Conservation (phyloP, 768 basidiomycete genomes). For the Russula lepida region DNA sequence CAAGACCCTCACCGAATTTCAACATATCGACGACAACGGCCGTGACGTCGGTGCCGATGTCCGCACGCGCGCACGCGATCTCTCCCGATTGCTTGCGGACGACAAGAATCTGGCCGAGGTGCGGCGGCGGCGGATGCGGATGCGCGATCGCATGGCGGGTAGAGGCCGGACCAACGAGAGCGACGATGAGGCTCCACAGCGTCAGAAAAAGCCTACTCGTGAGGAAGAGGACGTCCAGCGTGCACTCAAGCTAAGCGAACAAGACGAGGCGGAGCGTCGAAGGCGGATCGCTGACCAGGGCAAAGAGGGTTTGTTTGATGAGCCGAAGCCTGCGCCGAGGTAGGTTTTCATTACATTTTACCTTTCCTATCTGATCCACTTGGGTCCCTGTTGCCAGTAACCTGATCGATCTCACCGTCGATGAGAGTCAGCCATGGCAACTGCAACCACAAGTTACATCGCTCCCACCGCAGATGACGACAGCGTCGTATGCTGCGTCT, state of each 20-base stretch:
- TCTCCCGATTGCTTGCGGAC: constrained; percentile 84
- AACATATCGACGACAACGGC: constrained; percentile 84
- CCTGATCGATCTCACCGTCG: constrained; percentile 15
- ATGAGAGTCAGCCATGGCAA: constrained; percentile 20
- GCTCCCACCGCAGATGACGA: constrained; percentile 17
- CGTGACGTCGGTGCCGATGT: constrained; percentile 95
- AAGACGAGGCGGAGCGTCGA: constrained; percentile 73
- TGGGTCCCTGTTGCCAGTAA: background rate
- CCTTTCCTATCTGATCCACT: background rate
- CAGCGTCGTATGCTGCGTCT: background rate
- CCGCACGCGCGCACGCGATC: constrained; percentile 92
- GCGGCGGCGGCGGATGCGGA: constrained; percentile 65
- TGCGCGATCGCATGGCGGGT: constrained; percentile 86
- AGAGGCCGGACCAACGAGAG: constrained; percentile 27
- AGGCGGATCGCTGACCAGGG: constrained; percentile 57
- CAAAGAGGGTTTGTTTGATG: constrained; percentile 75
- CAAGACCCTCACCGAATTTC: constrained; percentile 97
- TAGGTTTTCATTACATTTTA: constrained; percentile 31
- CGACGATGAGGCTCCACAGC: constrained; percentile 27
- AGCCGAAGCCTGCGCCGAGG: constrained; percentile 44
- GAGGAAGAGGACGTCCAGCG: constrained; percentile 75
- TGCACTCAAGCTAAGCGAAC: constrained; percentile 81
- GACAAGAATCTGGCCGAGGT: constrained; percentile 70
- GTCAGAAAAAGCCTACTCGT: constrained; percentile 22
- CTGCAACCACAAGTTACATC: constrained; percentile 23